Evolutionary conservation across 306 rosid species (phyloP).

Genomic region (Castanospermum australe): DNA sequence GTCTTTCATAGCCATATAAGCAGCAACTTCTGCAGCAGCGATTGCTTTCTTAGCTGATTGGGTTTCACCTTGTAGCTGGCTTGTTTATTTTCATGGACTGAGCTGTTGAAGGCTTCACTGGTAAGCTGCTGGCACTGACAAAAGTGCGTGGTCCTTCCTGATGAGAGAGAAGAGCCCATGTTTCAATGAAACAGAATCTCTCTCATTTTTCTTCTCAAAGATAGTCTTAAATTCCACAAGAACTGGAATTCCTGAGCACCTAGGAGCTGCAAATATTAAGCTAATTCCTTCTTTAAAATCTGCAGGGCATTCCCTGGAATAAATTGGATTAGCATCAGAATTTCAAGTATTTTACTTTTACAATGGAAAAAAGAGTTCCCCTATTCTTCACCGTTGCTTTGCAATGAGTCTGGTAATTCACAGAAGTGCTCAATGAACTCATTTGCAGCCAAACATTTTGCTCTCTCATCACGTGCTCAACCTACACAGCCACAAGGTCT

Average conservation of each 20-base stretch:
- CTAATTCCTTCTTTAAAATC: conserved; percentile 98
- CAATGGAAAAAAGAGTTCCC: neutral
- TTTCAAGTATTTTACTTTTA: neutral
- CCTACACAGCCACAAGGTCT: conserved; percentile 46
- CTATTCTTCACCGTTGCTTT: conserved; percentile 67
- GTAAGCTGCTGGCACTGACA: conserved; percentile 72
- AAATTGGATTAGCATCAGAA: conserved; percentile 31
- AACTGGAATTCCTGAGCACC: conserved; percentile 97
- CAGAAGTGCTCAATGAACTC: conserved; percentile 93
- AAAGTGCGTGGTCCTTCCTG: conserved; percentile 74
- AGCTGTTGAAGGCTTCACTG: conserved; percentile 40
- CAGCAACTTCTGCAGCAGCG: conserved; percentile 96
- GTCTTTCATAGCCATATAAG: conserved; percentile 76
- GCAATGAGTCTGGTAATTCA: conserved; percentile 82
- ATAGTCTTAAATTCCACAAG: conserved; percentile 60
- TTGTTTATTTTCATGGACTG: conserved; percentile 43
- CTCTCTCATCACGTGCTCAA: conserved; percentile 96
- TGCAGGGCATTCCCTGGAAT: conserved; percentile 84
- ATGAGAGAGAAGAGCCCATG: neutral
- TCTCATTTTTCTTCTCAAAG: conserved; percentile 93
- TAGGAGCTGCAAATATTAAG: conserved; percentile 83
- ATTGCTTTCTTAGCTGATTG: conserved; percentile 81
- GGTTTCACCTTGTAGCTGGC: conserved; percentile 41
- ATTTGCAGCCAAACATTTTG: conserved; percentile 93
- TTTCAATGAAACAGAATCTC: conserved; percentile 56